Conservation (phyloP, 306 rosid species). For the Glycyrrhiza uralensis region DNA sequence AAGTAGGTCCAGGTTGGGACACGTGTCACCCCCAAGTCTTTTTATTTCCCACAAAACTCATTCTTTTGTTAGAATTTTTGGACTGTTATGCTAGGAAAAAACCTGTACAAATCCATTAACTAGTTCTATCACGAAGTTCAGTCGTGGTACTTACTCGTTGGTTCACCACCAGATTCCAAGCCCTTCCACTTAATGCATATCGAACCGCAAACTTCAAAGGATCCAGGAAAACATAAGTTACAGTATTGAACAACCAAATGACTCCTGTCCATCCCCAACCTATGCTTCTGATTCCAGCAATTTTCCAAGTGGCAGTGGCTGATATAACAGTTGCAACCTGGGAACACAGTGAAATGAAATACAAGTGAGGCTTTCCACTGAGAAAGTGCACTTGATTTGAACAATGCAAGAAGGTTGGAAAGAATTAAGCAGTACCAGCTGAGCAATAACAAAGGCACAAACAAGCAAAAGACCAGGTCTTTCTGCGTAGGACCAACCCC, state of each 20-base stretch:
- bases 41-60: too few relatives aligned
- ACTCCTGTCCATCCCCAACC: constrained; percentile 73
- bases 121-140: background rate
- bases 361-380: background rate
- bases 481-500: constrained; percentile 70
- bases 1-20: too few relatives aligned
- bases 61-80: too few relatives aligned
- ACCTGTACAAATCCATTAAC: too few relatives aligned
- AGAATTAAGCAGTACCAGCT: constrained; percentile 44
- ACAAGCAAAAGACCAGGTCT: constrained; percentile 67
- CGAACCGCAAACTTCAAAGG: constrained; percentile 72
- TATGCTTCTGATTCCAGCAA: constrained; percentile 47
- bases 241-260: constrained; percentile 56
- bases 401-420: background rate
- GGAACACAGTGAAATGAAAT: background rate
- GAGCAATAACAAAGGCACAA: constrained; percentile 60
- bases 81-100: too few relatives aligned
- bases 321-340: constrained; percentile 70
- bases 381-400: background rate
- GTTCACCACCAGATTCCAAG: constrained; percentile 63
- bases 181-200: constrained; percentile 63
- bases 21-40: too few relatives aligned
- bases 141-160: constrained; percentile 54
- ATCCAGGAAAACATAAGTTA: constrained; percentile 57
- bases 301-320: constrained; percentile 40